Percentiles rank a stretch among this genome's conserved stretches.
phyloP scores from a whole-genome alignment of 2,329 filamentous ascomycete genomes.

The Xylariaceae sp. region DNA sequence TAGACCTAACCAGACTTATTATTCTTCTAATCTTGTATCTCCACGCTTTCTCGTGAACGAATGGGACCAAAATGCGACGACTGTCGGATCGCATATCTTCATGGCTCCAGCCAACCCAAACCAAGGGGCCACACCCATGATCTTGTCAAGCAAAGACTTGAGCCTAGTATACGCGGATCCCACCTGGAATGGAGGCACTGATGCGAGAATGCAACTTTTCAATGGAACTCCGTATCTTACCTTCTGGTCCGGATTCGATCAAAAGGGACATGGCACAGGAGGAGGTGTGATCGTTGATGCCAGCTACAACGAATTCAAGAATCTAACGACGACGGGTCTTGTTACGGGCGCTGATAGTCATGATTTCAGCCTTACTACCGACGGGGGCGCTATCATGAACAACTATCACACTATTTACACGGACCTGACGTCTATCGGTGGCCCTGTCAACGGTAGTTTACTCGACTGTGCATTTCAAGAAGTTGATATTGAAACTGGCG shows the following conservation, averaged over 20 bases:
- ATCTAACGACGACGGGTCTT: conserved; percentile 45
- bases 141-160: conserved; percentile 33
- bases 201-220: conserved; percentile 39
- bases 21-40: conserved; percentile 27
- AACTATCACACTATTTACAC: conserved; percentile 46
- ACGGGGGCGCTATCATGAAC: conserved; percentile 50
- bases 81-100: conserved; percentile 30
- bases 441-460: conserved; percentile 39
- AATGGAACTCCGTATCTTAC: conserved; percentile 43
- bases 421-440: conserved; percentile 42
- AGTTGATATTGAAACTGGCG: conserved; percentile 45
- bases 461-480: conserved; percentile 49
- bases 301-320: conserved; percentile 46
- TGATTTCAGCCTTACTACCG: conserved; percentile 49
- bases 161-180: conserved; percentile 37
- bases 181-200: conserved; percentile 28
- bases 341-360: conserved; percentile 48
- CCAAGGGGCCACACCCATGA: conserved; percentile 30
- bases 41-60: conserved; percentile 30
- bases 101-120: conserved; percentile 19
- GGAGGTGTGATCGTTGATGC: conserved; percentile 42
- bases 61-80: conserved; percentile 29
- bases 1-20: conserved; percentile 33
- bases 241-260: conserved; percentile 45
- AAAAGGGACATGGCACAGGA: conserved; percentile 31